Percentiles rank a stretch among this genome's conserved stretches.
Conservation (phyloP, 169 alveolate species). For the Eimeria sp. region DNA sequence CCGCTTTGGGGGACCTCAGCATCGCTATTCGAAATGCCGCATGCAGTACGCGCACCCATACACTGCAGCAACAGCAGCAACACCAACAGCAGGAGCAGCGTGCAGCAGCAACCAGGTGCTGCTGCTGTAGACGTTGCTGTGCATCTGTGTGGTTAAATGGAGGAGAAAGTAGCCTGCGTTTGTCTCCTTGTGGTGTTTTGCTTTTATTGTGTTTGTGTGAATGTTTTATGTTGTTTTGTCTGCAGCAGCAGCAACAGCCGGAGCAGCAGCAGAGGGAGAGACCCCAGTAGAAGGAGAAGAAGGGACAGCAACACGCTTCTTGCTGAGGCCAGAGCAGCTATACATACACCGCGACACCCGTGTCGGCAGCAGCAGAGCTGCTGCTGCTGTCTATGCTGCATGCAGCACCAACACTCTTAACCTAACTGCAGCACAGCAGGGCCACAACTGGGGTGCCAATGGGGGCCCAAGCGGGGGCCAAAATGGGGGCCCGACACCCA, state of each 20-base stretch:
- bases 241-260: constrained; percentile 14
- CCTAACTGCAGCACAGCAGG: constrained; percentile 12
- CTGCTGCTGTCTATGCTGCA: constrained; percentile 16
- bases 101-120: not conserved
- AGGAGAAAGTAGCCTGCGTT: not conserved
- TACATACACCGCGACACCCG: not conserved
- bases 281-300: constrained; percentile 45
- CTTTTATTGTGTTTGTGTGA: not conserved
- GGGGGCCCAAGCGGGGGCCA: not conserved
- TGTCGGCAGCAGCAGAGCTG: not conserved
- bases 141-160: no score
- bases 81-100: not conserved
- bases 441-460: not conserved
- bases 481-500: not conserved
- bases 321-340: constrained; percentile 37
- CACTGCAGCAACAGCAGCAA: not conserved
- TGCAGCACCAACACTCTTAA: not conserved
- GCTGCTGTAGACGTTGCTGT: no score
- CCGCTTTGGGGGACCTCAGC: not conserved
- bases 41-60: constrained; percentile 4
- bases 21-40: constrained; percentile 51
- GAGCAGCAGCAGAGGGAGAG: constrained; percentile 35
- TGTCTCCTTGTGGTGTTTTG: not conserved
- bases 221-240: not conserved
- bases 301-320: constrained; percentile 8